Evolutionary conservation across 1,139 yeast genomes (phyloP).

Genomic region (Geotrichum histeridarum): DNA sequence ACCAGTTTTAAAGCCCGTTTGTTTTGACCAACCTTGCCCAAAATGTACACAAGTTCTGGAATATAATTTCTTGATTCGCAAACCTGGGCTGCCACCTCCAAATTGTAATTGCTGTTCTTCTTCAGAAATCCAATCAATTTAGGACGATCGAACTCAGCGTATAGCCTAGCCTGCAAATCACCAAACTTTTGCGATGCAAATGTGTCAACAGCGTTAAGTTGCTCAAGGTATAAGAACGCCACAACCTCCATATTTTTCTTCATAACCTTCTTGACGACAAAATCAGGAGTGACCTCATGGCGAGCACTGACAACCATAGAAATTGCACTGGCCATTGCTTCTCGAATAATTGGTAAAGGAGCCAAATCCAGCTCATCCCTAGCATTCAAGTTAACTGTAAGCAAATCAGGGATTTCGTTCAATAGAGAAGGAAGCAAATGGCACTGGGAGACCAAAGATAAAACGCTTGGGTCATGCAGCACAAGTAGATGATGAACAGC

Average conservation of each 20-base stretch:
- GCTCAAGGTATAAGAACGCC: constrained; percentile 56
- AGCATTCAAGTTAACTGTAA: constrained; percentile 44
- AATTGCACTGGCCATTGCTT: constrained; percentile 45
- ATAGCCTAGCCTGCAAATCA: constrained; percentile 59
- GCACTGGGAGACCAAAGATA: constrained; percentile 54
- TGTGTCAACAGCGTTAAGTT: constrained; percentile 51
- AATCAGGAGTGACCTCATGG: constrained; percentile 55
- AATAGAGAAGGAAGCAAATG: constrained; percentile 56
- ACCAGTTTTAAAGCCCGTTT: constrained; percentile 70
- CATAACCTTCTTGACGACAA: constrained; percentile 48
- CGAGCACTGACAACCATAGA: constrained; percentile 57
- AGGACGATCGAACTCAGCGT: constrained; percentile 54
- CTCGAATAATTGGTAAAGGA: constrained; percentile 44
- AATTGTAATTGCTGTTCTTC: constrained; percentile 54
- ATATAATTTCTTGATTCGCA: constrained; percentile 53
- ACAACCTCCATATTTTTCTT: constrained; percentile 42
- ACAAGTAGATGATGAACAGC: constrained; percentile 60
- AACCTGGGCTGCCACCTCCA: constrained; percentile 59
- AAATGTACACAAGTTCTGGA: constrained; percentile 72
- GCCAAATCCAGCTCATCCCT: constrained; percentile 39
- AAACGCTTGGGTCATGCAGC: constrained; percentile 50
- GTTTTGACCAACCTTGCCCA: constrained; percentile 80
- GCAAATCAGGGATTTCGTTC: constrained; percentile 48
- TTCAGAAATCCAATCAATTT: constrained; percentile 54
- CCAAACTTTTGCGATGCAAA: constrained; percentile 54